A percentile compares a stretch with the other conserved stretches of the same genome.
Conservation (phyloP, 306 rosid species). For the Prunus persica region DNA sequence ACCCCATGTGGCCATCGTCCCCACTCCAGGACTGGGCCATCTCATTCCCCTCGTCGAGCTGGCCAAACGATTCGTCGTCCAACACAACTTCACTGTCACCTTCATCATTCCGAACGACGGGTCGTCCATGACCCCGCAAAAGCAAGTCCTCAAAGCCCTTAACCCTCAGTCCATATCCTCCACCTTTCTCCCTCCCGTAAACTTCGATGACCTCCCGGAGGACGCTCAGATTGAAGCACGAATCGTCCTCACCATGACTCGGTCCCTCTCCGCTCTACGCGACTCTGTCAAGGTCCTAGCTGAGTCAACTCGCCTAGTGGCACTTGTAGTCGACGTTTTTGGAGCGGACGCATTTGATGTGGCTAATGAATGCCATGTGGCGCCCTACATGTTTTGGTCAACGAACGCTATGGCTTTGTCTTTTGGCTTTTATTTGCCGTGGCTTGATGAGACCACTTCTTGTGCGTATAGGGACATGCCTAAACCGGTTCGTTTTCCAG, state of each 20-base stretch:
- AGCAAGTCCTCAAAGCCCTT: constrained; percentile 13
- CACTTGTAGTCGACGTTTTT: constrained; percentile 18
- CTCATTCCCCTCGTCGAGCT: constrained; percentile 24
- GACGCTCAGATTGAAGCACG: background rate
- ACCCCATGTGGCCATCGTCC: constrained; percentile 17
- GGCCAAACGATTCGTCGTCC: constrained; percentile 23
- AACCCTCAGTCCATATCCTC: constrained; percentile 16
- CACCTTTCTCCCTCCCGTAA: constrained; percentile 22
- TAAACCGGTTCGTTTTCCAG: constrained; percentile 19
- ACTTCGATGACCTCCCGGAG: constrained; percentile 14
- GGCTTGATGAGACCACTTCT: constrained; percentile 16
- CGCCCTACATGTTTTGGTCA: constrained; percentile 12
- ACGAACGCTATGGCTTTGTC: constrained; percentile 12
- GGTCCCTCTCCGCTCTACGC: constrained; percentile 17
- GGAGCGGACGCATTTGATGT: constrained; percentile 20
- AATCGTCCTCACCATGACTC: constrained; percentile 21
- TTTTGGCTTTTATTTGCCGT: constrained; percentile 16
- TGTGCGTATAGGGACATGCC: constrained; percentile 23
- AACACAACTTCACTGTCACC: constrained; percentile 16
- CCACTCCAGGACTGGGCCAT: constrained; percentile 30
- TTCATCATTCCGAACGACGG: constrained; percentile 30
- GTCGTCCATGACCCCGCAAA: constrained; percentile 14
- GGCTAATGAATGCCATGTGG: constrained; percentile 14
- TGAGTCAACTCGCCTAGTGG: constrained; percentile 20
- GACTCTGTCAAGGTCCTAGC: constrained; percentile 12